Evolutionary conservation across 192 early-diverging fungal genomes (phyloP).

Genomic region (Allomyces macrogynus): DNA sequence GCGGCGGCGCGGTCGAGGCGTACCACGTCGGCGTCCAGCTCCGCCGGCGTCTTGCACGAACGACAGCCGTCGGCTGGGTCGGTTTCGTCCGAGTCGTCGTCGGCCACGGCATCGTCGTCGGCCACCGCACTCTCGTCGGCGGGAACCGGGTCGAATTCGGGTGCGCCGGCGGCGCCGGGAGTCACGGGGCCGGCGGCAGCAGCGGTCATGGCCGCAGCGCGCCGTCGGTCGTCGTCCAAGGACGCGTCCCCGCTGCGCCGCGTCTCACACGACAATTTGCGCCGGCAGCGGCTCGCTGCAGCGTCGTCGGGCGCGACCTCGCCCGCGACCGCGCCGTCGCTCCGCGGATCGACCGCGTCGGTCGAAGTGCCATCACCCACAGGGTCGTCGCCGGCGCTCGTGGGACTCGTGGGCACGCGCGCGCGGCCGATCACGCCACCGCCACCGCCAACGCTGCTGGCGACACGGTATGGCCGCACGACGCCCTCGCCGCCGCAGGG

Average conservation of each 20-base stretch:
- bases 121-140: not conserved
- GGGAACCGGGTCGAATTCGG: not conserved
- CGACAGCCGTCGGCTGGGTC: no score
- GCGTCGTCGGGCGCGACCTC: not conserved
- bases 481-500: no score
- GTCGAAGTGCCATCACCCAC: no score
- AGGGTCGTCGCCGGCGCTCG: no score
- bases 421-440: no score
- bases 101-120: not conserved
- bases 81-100: not conserved
- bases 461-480: no score
- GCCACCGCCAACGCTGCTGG: no score
- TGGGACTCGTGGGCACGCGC: no score
- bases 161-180: not conserved
- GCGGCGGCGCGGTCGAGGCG: no score
- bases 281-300: not conserved
- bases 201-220: not conserved
- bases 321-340: not conserved
- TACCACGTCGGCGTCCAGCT: no score
- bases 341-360: not conserved
- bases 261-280: not conserved
- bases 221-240: not conserved
- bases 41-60: no score
- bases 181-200: not conserved
- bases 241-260: not conserved